phyloP scores from a whole-genome alignment of 2,329 filamentous ascomycete species.

The Graphilbum sp. region DNA sequence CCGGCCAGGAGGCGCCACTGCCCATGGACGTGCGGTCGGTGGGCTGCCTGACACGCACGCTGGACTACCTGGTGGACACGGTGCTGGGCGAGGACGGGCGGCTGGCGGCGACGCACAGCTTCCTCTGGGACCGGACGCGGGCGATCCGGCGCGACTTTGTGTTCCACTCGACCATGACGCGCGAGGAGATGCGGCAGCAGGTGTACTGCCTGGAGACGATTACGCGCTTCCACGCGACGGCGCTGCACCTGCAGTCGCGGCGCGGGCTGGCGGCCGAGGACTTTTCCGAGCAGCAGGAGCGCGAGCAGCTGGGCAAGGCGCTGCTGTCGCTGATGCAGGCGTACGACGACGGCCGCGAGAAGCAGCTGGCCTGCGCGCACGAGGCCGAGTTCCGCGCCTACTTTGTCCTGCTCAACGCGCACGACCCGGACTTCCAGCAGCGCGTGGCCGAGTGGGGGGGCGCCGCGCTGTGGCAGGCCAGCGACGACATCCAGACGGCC shows the following conservation, averaged over 20 bases:
- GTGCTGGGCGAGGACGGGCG: conserved; percentile 36
- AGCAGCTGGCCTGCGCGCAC: conserved; percentile 40
- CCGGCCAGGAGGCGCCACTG: conserved; percentile 49
- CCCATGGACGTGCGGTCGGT: conserved; percentile 53
- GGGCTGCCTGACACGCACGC: conserved; percentile 37
- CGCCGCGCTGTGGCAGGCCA: conserved; percentile 27
- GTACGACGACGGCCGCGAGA: conserved; percentile 48
- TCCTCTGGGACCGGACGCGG: conserved; percentile 52
- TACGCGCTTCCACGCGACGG: conserved; percentile 48
- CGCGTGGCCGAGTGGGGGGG: conserved; percentile 38
- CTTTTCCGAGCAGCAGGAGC: conserved; percentile 50
- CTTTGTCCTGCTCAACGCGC: conserved; percentile 44
- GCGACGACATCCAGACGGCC: conserved; percentile 43
- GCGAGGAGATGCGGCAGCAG: conserved; percentile 39
- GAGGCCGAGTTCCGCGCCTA: conserved; percentile 52
- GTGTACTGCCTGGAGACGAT: conserved; percentile 51
- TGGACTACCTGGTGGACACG: conserved; percentile 47
- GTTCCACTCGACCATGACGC: conserved; percentile 44
- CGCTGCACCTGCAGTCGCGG: conserved; percentile 45
- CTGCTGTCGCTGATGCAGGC: conserved; percentile 48
- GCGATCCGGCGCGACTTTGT: conserved; percentile 53
- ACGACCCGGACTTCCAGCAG: conserved; percentile 40
- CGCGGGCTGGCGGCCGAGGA: conserved; percentile 38
- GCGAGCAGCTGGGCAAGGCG: conserved; percentile 50
- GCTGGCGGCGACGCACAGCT: conserved; percentile 40